Evolutionary conservation across 371 early-diverging fungal species (phyloP), one percentile per base, ranked within the genome.

Genomic region (Mortierella sp.): DNA sequence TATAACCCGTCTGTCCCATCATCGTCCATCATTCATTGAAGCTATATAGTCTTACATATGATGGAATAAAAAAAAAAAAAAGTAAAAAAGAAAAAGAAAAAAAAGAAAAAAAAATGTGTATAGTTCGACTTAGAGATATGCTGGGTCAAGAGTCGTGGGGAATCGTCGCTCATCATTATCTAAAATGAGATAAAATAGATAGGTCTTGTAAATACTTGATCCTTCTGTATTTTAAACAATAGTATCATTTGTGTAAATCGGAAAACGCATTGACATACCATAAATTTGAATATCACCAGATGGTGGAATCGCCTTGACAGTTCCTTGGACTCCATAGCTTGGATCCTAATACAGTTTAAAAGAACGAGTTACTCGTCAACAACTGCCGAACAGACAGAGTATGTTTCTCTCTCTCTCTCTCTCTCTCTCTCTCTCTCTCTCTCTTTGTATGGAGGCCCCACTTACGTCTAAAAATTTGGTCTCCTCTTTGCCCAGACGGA

Each of bases 401-500:
- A 22, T 9, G 9, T 28, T 35, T 24, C 28, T 18, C 4, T 26
- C 0, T 16, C n/a, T 26, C 3, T 4, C 39, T 37, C 66, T 55
- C 35, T n/a, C n/a, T n/a, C n/a, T n/a, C n/a, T n/a, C n/a, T n/a
- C n/a, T n/a, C n/a, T n/a, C n/a, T n/a, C n/a, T n/a, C n/a, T n/a
- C n/a, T n/a, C n/a, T 65, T 37, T 16, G 49, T 14, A 1, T 10
- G 3, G 2, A 24, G 60, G 32, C 14, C 14, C 37, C 32, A 64
- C 87, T 83, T 84, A 90, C 91, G 54, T 92, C 88, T 57, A 95
- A 73, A 68, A 95, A 95, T 18, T 92, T 94, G 18, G 96, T 95
- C 18, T 91, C 88, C 69, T 94, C 94, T 64, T 94, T 95, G 18
- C 89, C 89, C 64, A 94, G 84, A 47, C 91, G 89, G 49, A 96